phyloP scores from a whole-genome alignment of 1,284 basidiomycete species.

The Cutaneotrichosporon curvatum region DNA sequence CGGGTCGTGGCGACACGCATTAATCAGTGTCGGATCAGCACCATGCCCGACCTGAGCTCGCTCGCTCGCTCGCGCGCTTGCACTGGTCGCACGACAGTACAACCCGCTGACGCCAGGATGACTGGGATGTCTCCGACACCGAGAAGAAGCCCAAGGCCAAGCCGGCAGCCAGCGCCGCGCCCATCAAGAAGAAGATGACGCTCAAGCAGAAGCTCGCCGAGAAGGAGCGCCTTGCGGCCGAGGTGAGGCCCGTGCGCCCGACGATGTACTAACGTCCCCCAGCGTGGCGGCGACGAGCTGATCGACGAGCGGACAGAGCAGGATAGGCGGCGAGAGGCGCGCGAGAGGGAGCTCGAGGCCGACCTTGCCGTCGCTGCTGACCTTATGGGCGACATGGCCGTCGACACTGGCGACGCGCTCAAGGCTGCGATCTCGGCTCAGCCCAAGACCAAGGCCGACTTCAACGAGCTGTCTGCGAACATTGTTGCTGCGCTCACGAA shows the following conservation, averaged over 20 bases:
- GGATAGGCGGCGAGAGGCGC: constrained; percentile 66
- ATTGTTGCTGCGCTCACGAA: constrained; percentile 68
- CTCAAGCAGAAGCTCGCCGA: constrained; percentile 82
- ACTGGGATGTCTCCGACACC: constrained; percentile 87
- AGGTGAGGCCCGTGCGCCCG: constrained; percentile 35
- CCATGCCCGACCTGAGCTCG: too few relatives aligned
- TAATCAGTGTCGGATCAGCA: too few relatives aligned
- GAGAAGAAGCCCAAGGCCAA: constrained; percentile 49
- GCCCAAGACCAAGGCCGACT: constrained; percentile 79
- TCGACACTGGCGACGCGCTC: constrained; percentile 42
- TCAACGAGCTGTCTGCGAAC: constrained; percentile 60
- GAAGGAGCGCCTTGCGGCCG: constrained; percentile 56
- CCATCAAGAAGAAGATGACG: constrained; percentile 81
- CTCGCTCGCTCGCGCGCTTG: too few relatives aligned
- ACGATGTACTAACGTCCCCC: not conserved
- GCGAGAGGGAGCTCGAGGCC: constrained; percentile 69
- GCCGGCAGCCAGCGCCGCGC: constrained; percentile 52
- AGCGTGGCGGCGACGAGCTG: constrained; percentile 61
- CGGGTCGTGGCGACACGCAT: too few relatives aligned
- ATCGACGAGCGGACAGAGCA: constrained; percentile 59
- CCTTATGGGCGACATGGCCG: constrained; percentile 62
- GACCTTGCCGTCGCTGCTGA: constrained; percentile 77
- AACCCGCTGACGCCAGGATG: constrained; percentile 57
- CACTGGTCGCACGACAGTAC: not conserved
- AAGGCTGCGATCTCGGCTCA: constrained; percentile 63